Conservation (phyloP, 1,284 basidiomycete species). For the Trametes pubescens region DNA sequence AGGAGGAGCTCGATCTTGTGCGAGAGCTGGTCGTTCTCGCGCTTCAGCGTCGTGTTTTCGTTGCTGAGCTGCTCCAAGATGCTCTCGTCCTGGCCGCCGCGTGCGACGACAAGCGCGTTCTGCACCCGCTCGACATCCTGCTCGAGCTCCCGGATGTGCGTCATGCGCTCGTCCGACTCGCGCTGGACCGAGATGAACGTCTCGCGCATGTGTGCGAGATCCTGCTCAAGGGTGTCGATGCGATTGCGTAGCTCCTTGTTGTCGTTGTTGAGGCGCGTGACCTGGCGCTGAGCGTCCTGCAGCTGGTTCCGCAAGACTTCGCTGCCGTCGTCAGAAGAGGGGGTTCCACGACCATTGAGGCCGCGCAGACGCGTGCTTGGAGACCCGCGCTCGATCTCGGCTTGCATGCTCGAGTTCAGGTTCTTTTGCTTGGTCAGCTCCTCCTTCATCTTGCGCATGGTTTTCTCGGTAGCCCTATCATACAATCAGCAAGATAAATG, state of each 20-base stretch:
- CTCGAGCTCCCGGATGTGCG: conserved; percentile 80
- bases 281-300: conserved; percentile 74
- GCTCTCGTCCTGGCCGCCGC: conserved; percentile 76
- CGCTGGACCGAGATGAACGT: conserved; percentile 76
- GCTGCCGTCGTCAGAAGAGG: conserved; percentile 72
- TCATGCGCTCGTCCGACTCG: conserved; percentile 79
- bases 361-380: conserved; percentile 65
- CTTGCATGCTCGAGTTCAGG: conserved; percentile 79
- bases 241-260: conserved; percentile 82
- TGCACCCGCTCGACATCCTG: conserved; percentile 83
- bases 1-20: conserved; percentile 89
- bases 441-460: conserved; percentile 97
- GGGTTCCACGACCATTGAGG: conserved; percentile 83
- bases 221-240: conserved; percentile 78
- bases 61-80: conserved; percentile 77
- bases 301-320: conserved; percentile 74
- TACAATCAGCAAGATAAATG: conserved; percentile 32
- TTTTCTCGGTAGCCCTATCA: conserved; percentile 95
- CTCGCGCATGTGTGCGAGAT: conserved; percentile 76
- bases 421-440: conserved; percentile 91
- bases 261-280: conserved; percentile 71
- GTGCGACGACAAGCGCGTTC: conserved; percentile 77
- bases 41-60: conserved; percentile 79
- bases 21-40: conserved; percentile 85
- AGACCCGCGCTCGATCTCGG: conserved; percentile 81